A percentile compares a stretch with the other conserved stretches of the same genome.
phyloP scores from a whole-genome alignment of 441 rosid species.

The Adansonia rubrostipa region DNA sequence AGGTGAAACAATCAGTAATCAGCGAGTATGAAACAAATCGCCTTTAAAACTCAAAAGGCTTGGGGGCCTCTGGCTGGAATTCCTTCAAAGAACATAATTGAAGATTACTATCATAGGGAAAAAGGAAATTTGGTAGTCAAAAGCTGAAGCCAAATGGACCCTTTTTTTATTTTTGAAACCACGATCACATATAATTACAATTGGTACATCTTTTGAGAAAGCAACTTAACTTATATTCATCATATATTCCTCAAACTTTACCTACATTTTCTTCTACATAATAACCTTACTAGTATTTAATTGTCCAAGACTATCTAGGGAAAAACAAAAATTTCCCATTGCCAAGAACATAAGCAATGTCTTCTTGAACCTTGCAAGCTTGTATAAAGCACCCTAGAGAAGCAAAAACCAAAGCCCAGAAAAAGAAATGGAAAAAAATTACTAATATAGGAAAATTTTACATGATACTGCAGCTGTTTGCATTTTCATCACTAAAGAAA shows the following conservation, averaged over 20 bases:
- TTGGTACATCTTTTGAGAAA: constrained; percentile 30
- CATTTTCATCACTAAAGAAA: constrained; percentile 87
- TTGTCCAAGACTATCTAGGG: background rate
- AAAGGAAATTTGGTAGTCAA: background rate
- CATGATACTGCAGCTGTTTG: constrained; percentile 87
- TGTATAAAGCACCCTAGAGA: constrained; percentile 30
- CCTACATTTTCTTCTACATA: background rate
- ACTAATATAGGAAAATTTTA: constrained; percentile 37
- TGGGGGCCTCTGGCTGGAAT: background rate
- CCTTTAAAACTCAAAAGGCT: background rate
- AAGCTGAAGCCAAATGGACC: constrained; percentile 21
- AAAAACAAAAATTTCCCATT: background rate
- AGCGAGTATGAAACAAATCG: background rate
- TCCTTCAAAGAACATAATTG: constrained; percentile 17
- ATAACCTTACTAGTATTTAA: background rate
- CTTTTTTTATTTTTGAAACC: constrained; percentile 20
- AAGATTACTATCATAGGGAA: constrained; percentile 8
- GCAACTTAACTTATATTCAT: constrained; percentile 15
- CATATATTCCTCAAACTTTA: background rate
- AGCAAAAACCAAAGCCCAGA: background rate
- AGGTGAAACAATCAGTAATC: background rate
- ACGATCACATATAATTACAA: constrained; percentile 1
- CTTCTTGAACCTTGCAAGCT: constrained; percentile 23
- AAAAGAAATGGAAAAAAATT: constrained; percentile 26
- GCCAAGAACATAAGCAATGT: no score